Percentiles rank a stretch among this genome's conserved stretches.
Conservation (phyloP, 257 asterid genomes). For the Solanum lignicaule region DNA sequence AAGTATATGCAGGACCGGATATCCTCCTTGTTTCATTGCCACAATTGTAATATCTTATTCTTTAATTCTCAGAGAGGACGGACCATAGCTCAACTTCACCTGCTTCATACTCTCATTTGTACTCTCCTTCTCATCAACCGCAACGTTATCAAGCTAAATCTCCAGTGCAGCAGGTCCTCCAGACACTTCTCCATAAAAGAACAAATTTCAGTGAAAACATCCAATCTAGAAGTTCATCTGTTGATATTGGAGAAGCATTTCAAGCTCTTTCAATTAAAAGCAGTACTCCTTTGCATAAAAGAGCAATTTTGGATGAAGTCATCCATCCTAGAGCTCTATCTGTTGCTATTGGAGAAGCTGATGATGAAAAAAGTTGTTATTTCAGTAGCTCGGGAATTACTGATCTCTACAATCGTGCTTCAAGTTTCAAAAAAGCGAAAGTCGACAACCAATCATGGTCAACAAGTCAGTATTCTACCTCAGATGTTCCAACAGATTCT, state of each 20-base stretch:
- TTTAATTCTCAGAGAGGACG: conserved; percentile 39
- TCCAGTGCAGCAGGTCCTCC: conserved; percentile 25
- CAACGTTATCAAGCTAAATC: conserved; percentile 64
- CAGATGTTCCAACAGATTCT: conserved; percentile 23
- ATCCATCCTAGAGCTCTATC: conserved; percentile 25
- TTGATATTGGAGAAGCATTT: conserved; percentile 4
- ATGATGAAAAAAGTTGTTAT: not conserved
- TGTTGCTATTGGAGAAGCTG: not conserved
- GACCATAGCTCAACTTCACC: conserved; percentile 16
- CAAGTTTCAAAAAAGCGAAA: not conserved
- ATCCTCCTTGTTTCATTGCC: not conserved
- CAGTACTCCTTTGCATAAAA: conserved; percentile 1
- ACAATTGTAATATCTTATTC: not conserved
- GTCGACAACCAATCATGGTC: conserved; percentile 11
- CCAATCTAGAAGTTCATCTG: conserved; percentile 6
- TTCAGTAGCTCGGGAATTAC: not conserved
- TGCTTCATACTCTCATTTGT: conserved; percentile 23
- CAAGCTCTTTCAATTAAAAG: not conserved
- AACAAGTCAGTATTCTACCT: conserved; percentile 24
- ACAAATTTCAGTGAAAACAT: conserved; percentile 16
- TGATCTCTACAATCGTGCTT: not conserved
- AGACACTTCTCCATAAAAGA: conserved; percentile 34
- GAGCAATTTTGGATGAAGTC: conserved; percentile 8
- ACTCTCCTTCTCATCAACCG: conserved; percentile 44
- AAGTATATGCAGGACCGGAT: not conserved